Conservation (phyloP, 768 basidiomycete genomes). For the Coprinellus micaceus region DNA sequence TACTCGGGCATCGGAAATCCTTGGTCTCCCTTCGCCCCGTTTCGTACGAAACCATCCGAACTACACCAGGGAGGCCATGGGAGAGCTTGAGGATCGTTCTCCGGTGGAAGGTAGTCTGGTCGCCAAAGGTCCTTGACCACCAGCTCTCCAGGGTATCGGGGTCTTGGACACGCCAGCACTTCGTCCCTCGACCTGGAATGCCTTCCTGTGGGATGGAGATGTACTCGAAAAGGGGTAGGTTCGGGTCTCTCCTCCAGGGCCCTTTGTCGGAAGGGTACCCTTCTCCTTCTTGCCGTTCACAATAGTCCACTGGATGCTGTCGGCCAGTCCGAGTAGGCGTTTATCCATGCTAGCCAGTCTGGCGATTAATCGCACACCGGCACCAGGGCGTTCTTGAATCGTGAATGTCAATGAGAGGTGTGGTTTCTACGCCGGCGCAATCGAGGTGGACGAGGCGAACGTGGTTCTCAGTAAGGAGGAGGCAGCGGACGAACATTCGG, state of each 20-base stretch:
- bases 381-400: not conserved
- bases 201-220: not conserved
- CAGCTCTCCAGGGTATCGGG: not conserved
- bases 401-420: not conserved
- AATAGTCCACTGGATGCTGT: not conserved
- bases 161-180: not conserved
- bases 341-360: not conserved
- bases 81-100: not conserved
- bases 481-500: not conserved
- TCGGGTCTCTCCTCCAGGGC: not conserved
- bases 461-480: not conserved
- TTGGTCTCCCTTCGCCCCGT: not conserved
- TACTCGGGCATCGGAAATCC: not conserved
- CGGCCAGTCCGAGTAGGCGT: not conserved
- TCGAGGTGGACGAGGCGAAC: slow-evolving; percentile 6
- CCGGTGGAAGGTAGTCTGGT: not conserved
- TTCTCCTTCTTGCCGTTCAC: not conserved
- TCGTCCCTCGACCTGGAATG: not conserved
- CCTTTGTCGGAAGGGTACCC: not conserved
- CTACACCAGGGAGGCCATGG: not conserved
- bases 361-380: not conserved
- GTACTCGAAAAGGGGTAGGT: not conserved
- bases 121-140: not conserved
- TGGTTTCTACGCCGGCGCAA: not conserved
- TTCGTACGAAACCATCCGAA: not conserved